phyloP scores from a whole-genome alignment of 2,329 filamentous ascomycete species.

The Cytospora schulzeri region DNA sequence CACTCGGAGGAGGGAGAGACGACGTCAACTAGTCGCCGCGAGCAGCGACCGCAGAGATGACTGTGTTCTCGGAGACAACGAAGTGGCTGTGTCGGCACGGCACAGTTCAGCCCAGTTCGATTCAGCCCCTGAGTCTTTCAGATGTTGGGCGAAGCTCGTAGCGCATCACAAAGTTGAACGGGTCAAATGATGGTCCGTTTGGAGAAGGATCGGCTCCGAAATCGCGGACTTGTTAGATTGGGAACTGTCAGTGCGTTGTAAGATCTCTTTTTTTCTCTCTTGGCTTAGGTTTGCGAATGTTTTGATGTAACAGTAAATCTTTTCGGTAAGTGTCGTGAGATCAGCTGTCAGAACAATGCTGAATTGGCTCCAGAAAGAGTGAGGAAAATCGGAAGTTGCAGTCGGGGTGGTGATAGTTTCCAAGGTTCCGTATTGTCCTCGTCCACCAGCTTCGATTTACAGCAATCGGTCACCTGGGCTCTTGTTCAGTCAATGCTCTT shows the following conservation, averaged over 20 bases:
- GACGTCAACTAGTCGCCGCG: not conserved
- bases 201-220: constrained; percentile 16
- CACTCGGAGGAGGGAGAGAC: constrained; percentile 4
- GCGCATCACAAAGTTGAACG: constrained; percentile 22
- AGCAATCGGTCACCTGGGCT: constrained; percentile 6
- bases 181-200: constrained; percentile 17
- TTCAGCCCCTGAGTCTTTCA: constrained; percentile 8
- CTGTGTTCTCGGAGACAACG: constrained; percentile 1
- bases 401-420: not conserved
- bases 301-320: not conserved
- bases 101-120: too few species aligned
- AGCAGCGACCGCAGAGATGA: not conserved
- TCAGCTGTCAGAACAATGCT: not conserved
- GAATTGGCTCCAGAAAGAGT: not conserved
- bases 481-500: not conserved
- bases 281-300: not conserved
- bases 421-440: not conserved
- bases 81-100: constrained; percentile 24
- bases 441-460: constrained; percentile 18
- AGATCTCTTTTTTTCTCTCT: not conserved
- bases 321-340: not conserved
- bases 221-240: constrained; percentile 15
- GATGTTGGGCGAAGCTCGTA: constrained; percentile 6
- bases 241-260: constrained; percentile 2
- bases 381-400: not conserved